phyloP scores from a whole-genome alignment of 441 rosid species.

The Breynia disticha region DNA sequence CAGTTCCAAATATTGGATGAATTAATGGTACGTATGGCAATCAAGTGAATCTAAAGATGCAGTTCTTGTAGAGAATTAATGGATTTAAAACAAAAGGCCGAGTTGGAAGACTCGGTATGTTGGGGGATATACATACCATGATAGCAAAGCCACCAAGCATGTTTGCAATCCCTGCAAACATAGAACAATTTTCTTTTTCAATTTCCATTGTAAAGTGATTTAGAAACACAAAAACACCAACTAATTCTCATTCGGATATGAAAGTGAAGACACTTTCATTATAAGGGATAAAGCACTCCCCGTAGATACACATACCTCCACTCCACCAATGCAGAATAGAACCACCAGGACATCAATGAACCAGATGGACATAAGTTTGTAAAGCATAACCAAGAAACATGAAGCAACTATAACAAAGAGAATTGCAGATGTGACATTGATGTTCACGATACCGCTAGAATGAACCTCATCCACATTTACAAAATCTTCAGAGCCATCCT shows the following conservation, averaged over 20 bases:
- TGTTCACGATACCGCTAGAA: constrained; percentile 56
- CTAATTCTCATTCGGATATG: neutral
- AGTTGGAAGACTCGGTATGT: constrained; percentile 1
- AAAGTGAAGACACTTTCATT: neutral
- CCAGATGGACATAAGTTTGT: constrained; percentile 89
- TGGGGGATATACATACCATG: constrained; percentile 44
- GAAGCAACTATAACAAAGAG: constrained; percentile 80
- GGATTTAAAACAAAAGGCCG: constrained; percentile 1
- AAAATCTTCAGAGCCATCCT: constrained; percentile 76
- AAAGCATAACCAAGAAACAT: constrained; percentile 77
- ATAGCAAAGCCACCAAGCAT: constrained; percentile 79
- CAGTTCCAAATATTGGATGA: constrained; percentile 24
- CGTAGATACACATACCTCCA: constrained; percentile 54
- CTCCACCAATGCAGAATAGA: constrained; percentile 95
- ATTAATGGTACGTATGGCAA: neutral
- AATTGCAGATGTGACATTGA: constrained; percentile 70
- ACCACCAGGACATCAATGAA: constrained; percentile 81
- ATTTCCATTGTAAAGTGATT: constrained; percentile 14
- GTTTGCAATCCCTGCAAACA: constrained; percentile 86
- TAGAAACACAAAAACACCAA: neutral
- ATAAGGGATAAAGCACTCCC: neutral
- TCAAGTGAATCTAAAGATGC: too few relatives aligned
- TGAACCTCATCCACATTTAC: constrained; percentile 27
- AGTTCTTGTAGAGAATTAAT: too few relatives aligned
- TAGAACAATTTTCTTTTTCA: constrained; percentile 20